These are phyloP conservation scores for Sclerotinia trifoliorum DNA, from an alignment of 2,329 filamentous ascomycete genomes.

Conservation along the genomic window DNA sequence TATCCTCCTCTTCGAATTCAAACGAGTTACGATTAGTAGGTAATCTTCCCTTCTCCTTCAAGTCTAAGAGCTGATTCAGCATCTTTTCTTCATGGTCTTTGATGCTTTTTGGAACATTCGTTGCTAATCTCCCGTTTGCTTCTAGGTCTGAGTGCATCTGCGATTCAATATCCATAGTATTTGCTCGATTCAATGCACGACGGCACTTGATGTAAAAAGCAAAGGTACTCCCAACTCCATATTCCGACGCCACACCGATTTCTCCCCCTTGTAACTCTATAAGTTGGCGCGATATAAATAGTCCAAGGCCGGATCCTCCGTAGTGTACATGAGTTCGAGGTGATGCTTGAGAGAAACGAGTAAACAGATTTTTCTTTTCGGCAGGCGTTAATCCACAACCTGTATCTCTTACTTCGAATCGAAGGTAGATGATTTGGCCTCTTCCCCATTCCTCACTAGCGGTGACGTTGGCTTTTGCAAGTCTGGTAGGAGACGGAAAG, in stretches of 20 bases:
- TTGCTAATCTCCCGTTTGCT: slow-evolving; percentile 22
- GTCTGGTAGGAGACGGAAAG: slow-evolving; percentile 31
- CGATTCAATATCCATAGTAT: slow-evolving; percentile 14
- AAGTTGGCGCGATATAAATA: slow-evolving; percentile 77
- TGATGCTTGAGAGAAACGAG: slow-evolving; percentile 75
- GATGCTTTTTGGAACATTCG: slow-evolving; percentile 22
- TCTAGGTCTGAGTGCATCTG: slow-evolving; percentile 12
- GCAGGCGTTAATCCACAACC: slow-evolving; percentile 68
- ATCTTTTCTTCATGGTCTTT: slow-evolving; percentile 16
- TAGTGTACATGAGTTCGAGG: slow-evolving; percentile 76
- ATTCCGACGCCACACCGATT: slow-evolving; percentile 68
- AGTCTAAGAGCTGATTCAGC: background rate
- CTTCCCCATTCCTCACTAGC: slow-evolving; percentile 37
- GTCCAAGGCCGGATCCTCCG: slow-evolving; percentile 73
- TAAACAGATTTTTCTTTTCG: slow-evolving; percentile 72
- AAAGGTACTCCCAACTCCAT: slow-evolving; percentile 71
- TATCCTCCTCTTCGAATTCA: slow-evolving; percentile 18
- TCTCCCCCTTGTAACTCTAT: slow-evolving; percentile 78
- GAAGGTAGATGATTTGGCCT: slow-evolving; percentile 59
- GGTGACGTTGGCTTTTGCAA: slow-evolving; percentile 33
- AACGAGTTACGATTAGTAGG: slow-evolving; percentile 13
- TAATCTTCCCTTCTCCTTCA: slow-evolving; percentile 12
- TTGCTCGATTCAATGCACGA: slow-evolving; percentile 18
- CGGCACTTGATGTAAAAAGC: slow-evolving; percentile 68
- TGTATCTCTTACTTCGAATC: slow-evolving; percentile 73